phyloP scores from a whole-genome alignment of 2,329 filamentous ascomycete genomes.

The Zalaria sp. region DNA sequence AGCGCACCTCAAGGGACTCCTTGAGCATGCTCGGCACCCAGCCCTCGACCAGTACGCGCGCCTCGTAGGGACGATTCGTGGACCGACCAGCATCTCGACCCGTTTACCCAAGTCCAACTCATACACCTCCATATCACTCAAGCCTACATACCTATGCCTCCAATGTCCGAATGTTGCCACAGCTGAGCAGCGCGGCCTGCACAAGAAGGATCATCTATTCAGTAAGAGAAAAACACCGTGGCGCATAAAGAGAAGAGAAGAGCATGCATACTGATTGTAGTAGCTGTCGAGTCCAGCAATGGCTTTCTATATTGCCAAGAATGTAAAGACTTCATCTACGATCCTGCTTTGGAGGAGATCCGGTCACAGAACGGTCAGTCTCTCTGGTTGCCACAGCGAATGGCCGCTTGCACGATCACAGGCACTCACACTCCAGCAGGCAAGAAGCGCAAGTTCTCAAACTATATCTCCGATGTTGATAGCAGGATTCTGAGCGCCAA shows the following conservation, averaged over 20 bases:
- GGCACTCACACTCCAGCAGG: slow-evolving; percentile 9
- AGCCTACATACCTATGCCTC: slow-evolving; percentile 47
- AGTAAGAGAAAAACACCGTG: slow-evolving; percentile 34
- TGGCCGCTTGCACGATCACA: slow-evolving; percentile 8
- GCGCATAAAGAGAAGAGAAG: background rate
- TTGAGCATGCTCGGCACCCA: slow-evolving; percentile 53
- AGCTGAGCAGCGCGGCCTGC: slow-evolving; percentile 50
- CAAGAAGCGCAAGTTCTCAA: slow-evolving; percentile 51
- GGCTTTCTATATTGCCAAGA: slow-evolving; percentile 68
- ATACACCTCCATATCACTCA: slow-evolving; percentile 9
- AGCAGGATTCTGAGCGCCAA: slow-evolving; percentile 62
- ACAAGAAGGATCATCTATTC: slow-evolving; percentile 61
- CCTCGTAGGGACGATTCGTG: slow-evolving; percentile 56
- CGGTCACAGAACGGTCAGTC: slow-evolving; percentile 52
- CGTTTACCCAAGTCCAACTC: slow-evolving; percentile 41
- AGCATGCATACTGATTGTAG: slow-evolving; percentile 1
- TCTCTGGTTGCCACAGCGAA: background rate
- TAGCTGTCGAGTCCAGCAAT: slow-evolving; percentile 64
- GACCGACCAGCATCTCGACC: slow-evolving; percentile 54
- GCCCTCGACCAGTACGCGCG: slow-evolving; percentile 60
- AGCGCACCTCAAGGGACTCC: slow-evolving; percentile 61
- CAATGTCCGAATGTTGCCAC: slow-evolving; percentile 59
- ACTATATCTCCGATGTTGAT: slow-evolving; percentile 50
- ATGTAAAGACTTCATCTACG: slow-evolving; percentile 72
- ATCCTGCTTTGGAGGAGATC: slow-evolving; percentile 64